These are phyloP conservation scores for Mortierella sp. DNA, from an alignment of 371 early-diverging fungal species.

Conservation along the genomic window DNA sequence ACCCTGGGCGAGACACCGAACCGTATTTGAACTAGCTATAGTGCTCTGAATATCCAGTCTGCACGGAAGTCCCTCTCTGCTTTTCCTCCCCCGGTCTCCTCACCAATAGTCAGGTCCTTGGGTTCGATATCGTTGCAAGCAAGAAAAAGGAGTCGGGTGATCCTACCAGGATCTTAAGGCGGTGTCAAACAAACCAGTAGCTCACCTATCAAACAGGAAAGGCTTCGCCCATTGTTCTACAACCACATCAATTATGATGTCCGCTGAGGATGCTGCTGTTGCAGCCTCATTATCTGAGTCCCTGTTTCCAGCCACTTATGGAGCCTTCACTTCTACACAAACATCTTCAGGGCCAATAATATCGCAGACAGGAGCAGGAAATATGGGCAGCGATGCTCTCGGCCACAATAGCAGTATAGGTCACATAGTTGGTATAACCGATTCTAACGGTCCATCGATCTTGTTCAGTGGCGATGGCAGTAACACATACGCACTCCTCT, in stretches of 20 bases:
- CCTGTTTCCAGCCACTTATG: conserved; percentile 11
- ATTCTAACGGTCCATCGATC: background rate
- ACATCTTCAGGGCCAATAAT: background rate
- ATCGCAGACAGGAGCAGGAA: background rate
- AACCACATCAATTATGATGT: conserved; percentile 19
- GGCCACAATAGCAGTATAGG: conserved; percentile 4
- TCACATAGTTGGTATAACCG: too few species aligned
- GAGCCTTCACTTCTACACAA: background rate
- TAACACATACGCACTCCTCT: conserved; percentile 6
- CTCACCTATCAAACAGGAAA: too few species aligned
- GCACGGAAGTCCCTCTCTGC: too few species aligned
- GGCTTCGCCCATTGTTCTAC: background rate
- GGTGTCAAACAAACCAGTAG: too few species aligned
- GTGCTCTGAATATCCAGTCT: too few species aligned
- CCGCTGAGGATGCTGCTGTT: conserved; percentile 25
- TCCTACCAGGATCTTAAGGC: too few species aligned
- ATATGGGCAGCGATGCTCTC: conserved; percentile 6
- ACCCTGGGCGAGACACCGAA: too few species aligned
- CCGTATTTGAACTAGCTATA: too few species aligned
- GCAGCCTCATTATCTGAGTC: conserved; percentile 7
- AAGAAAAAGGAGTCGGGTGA: too few species aligned
- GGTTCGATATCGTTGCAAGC: too few species aligned
- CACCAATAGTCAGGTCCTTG: too few species aligned
- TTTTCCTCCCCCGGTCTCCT: too few species aligned
- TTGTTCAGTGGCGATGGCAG: background rate